Evolutionary conservation across 495 filamentous ascomycete genomes (phyloP), one percentile per base, ranked within the genome.

Genomic region (Jackrogersella multiformis): DNA sequence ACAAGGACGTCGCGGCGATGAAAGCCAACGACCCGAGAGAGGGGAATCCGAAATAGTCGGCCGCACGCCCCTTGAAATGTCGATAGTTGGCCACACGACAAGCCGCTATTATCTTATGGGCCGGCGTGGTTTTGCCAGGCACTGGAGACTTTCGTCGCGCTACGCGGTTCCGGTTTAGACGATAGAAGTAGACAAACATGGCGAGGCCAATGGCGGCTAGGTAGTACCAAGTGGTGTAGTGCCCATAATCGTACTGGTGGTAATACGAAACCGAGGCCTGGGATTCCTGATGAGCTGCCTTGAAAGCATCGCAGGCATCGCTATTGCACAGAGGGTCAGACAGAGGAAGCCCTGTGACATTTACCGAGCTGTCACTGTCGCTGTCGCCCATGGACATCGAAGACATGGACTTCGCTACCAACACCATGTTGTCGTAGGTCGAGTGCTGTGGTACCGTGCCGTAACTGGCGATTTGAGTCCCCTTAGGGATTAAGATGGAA

Each of bases 171-270:
- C 60, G 57, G 24, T 68, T 38, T 34, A 60, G 28, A 13, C 59
- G 54, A 16, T 63, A 54, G 46, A 42, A 15, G 51, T 75, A 72
- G 32, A 64, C 53, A 2, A 75, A n/a, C 57, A 69, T 64, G 30
- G 74, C 70, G 35, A 79, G 30, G 45, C 66, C 71, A 18, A 79
- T 57, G 24, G 74, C 53, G 2, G 64, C 68, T 2, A 73, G 42
- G 51, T 76, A 81, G 38, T 72, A 76, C 72, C 72, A 81, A 8
- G 72, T 67, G 0, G 68, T 64, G 28, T 57, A 81, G 26, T 77
- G 68, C 0, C 75, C 78, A 46, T 81, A 81, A 4, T 68, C 41
- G 30, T 64, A 78, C 44, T 79, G 77, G 9, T 58, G 56, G 15
- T 60, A 55, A 38, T 68, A 79, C 4, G 72, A 71, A 4, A 78